A percentile compares a stretch with the other conserved stretches of the same genome.
Conservation (phyloP, 306 rosid species). For the Betula pendula region DNA sequence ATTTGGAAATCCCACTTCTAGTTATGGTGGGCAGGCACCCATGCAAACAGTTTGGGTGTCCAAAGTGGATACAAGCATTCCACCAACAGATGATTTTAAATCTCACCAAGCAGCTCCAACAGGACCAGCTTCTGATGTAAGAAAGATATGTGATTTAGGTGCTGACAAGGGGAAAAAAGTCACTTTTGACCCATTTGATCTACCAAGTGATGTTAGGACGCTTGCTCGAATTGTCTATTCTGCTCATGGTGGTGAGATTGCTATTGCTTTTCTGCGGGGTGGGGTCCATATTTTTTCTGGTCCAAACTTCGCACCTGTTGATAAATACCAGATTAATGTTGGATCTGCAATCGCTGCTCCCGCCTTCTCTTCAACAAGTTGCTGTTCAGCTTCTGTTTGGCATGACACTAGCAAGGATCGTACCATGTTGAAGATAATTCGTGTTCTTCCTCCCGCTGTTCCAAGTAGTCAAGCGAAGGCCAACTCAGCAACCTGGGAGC, state of each 20-base stretch:
- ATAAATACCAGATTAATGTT: slow-evolving; percentile 89
- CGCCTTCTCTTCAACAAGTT: slow-evolving; percentile 96
- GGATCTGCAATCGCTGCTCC: slow-evolving; percentile 99
- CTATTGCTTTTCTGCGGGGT: slow-evolving; percentile 93
- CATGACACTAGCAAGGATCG: slow-evolving; percentile 71
- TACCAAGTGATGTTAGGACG: slow-evolving; percentile 97
- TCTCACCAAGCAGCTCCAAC: slow-evolving; percentile 54
- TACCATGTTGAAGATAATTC: slow-evolving; percentile 74
- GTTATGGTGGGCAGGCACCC: slow-evolving; percentile 93
- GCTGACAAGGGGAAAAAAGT: slow-evolving; percentile 65
- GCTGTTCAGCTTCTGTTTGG: slow-evolving; percentile 99
- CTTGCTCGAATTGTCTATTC: slow-evolving; percentile 94
- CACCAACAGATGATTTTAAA: slow-evolving; percentile 90
- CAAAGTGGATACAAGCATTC: slow-evolving; percentile 82
- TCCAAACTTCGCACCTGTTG: slow-evolving; percentile 81
- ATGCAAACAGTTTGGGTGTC: slow-evolving; percentile 99
- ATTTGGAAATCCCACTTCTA: slow-evolving; percentile 92
- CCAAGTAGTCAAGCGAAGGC: slow-evolving; percentile 75
- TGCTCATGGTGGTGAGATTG: slow-evolving; percentile 99
- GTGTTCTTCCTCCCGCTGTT: slow-evolving; percentile 93
- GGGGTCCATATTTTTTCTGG: slow-evolving; percentile 98
- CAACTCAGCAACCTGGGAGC: slow-evolving; percentile 87
- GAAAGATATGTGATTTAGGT: slow-evolving; percentile 47
- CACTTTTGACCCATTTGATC: slow-evolving; percentile 93
- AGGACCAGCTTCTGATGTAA: slow-evolving; percentile 56